Evolutionary conservation across 345 rosid genomes (phyloP), one percentile per base, ranked within the genome.

Genomic region (Abelmoschus esculentus): DNA sequence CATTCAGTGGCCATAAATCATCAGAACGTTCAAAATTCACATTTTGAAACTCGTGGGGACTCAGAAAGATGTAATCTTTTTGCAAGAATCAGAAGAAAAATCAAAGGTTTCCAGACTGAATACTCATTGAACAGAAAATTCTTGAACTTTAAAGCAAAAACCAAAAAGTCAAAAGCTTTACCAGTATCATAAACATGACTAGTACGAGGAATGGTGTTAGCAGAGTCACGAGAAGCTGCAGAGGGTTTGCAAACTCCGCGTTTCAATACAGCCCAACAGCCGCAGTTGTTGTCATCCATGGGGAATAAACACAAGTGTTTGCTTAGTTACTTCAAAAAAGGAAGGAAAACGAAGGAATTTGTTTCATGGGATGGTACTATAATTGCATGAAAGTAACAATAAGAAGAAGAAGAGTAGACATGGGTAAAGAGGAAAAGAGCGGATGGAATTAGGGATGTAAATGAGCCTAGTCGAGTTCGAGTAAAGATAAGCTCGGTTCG

Each of bases 161-260:
- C 6, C 40, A 36, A 36, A 6, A 36, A 36, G 40, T 1, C 40
- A 36, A 36, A 36, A 36, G 7, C 7, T 36, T 36, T 36, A 86
- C 96, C 91, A 64, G 91, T 88, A 75, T 89, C 96, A 75, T 86
- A 89, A 78, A 89, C 91, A 44, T 85, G 89, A 77, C 88, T 86
- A 63, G 96, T 83, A 63, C 90, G 91, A 79, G 91, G 90, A 78
- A 89, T 80, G 55, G 84, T 56, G 73, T 81, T 83, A 65, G 86
- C 81, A 70, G 91, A 76, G 73, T 83, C 82, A 70, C 80, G 73
- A 59, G 89, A 78, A 72, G 84, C 8, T 6, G 40, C 80, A 77
- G 89, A 77, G 74, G 93, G 72, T 38, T 80, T 80, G 82, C 85
- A 79, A 64, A 76, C 86, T 46, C 86, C 75, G 55, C 86, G 82